Evolutionary conservation across 768 basidiomycete genomes (phyloP).

Genomic region (Lactarius sp.): DNA sequence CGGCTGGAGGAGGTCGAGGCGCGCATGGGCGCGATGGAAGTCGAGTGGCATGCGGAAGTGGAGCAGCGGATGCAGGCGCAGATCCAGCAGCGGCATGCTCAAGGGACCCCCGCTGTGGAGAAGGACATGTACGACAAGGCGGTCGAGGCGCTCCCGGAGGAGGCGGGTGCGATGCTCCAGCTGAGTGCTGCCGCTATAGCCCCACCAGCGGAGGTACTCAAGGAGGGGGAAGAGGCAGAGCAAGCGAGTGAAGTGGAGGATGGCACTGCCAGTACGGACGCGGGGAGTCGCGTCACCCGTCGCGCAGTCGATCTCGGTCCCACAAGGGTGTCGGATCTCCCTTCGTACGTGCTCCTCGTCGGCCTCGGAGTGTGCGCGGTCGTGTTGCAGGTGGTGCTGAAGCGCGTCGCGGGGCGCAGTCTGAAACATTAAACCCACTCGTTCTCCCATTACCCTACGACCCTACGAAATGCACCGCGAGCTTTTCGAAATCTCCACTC

Average conservation of each 20-base stretch:
- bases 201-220: neutral
- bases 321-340: constrained; percentile 32
- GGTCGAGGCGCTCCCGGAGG: neutral
- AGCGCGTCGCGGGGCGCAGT: constrained; percentile 28
- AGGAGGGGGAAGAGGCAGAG: neutral
- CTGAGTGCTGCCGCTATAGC: neutral
- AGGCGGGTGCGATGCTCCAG: neutral
- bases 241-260: neutral
- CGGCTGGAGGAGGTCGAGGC: constrained; percentile 33
- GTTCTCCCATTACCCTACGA: neutral
- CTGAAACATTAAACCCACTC: constrained; percentile 2
- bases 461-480: too few species aligned
- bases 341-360: constrained; percentile 43
- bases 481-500: neutral
- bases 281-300: neutral
- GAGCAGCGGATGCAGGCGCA: neutral
- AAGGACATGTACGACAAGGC: neutral
- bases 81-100: neutral
- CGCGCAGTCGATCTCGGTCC: constrained; percentile 19
- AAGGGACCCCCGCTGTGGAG: neutral
- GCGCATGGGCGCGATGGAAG: constrained; percentile 31
- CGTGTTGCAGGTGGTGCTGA: constrained; percentile 38
- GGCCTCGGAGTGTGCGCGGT: constrained; percentile 44
- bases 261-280: too few species aligned
- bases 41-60: constrained; percentile 13